Evolutionary conservation across 805 yeast species (phyloP).

Genomic region (Saturnispora quitensis): DNA sequence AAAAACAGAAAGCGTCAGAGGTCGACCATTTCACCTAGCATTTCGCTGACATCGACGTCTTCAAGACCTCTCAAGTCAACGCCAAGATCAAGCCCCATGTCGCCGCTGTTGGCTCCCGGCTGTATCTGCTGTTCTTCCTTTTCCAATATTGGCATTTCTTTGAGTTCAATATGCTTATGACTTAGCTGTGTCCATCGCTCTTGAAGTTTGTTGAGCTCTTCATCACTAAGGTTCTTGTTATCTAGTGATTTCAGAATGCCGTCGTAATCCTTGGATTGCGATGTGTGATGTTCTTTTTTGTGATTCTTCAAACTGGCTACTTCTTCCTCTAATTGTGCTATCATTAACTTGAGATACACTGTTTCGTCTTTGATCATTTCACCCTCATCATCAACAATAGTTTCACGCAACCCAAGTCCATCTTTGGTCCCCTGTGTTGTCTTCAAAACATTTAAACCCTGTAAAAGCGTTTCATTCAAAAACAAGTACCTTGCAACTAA

Average conservation of each 20-base stretch:
- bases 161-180: slow-evolving; percentile 11
- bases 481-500: slow-evolving; percentile 27
- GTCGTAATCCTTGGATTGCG: background rate
- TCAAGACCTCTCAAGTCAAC: background rate
- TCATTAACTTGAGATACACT: slow-evolving; percentile 15
- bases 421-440: slow-evolving; percentile 6
- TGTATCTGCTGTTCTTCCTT: background rate
- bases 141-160: slow-evolving; percentile 13
- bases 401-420: slow-evolving; percentile 18
- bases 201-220: background rate
- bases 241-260: background rate
- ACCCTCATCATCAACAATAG: slow-evolving; percentile 12
- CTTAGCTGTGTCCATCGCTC: background rate
- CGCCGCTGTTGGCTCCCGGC: background rate
- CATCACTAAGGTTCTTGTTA: slow-evolving; percentile 3
- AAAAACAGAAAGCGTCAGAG: background rate
- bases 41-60: slow-evolving; percentile 4
- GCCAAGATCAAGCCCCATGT: slow-evolving; percentile 3
- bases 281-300: background rate
- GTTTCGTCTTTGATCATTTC: slow-evolving; percentile 10
- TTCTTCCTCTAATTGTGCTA: slow-evolving; percentile 10
- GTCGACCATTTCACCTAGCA: slow-evolving; percentile 5
- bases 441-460: slow-evolving; percentile 14
- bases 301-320: slow-evolving; percentile 1
- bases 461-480: slow-evolving; percentile 25